phyloP scores from a whole-genome alignment of 2,329 filamentous ascomycete species.

The Monilinia vaccinii-corymbosi region DNA sequence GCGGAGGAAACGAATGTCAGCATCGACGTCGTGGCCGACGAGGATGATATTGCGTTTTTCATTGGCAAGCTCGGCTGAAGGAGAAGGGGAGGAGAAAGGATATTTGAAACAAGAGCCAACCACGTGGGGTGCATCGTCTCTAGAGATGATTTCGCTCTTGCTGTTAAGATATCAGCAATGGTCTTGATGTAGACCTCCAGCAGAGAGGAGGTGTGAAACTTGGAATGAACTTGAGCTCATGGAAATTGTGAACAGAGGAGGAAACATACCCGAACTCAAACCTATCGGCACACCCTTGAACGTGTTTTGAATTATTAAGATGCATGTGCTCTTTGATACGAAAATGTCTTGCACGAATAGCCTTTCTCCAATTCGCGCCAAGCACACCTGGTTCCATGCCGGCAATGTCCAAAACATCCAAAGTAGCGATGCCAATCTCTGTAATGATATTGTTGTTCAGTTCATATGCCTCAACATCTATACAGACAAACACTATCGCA shows the following conservation, averaged over 20 bases:
- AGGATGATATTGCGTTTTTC: conserved; percentile 54
- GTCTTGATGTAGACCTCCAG: background rate
- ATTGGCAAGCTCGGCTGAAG: background rate
- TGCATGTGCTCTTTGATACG: conserved; percentile 61
- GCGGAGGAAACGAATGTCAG: conserved; percentile 61
- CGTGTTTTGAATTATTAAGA: conserved; percentile 57
- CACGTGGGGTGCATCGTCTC: conserved; percentile 35
- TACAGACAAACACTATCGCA: conserved; percentile 60
- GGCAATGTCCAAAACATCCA: conserved; percentile 57
- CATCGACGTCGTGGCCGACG: conserved; percentile 63
- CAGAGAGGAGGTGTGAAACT: too few species aligned
- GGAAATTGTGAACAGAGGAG: background rate
- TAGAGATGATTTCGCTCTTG: conserved; percentile 43
- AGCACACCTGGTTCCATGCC: conserved; percentile 48
- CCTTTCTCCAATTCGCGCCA: conserved; percentile 56
- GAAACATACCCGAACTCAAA: conserved; percentile 64
- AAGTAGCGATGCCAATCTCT: conserved; percentile 74
- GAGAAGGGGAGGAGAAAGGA: conserved; percentile 38
- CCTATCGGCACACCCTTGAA: conserved; percentile 61
- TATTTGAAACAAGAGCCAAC: conserved; percentile 47
- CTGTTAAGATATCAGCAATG: conserved; percentile 25
- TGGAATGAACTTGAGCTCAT: background rate
- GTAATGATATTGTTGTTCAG: conserved; percentile 56
- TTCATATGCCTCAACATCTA: conserved; percentile 83
- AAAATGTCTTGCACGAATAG: conserved; percentile 66